phyloP scores from a whole-genome alignment of 768 basidiomycete species.

The Pleurotus cornucopiae region DNA sequence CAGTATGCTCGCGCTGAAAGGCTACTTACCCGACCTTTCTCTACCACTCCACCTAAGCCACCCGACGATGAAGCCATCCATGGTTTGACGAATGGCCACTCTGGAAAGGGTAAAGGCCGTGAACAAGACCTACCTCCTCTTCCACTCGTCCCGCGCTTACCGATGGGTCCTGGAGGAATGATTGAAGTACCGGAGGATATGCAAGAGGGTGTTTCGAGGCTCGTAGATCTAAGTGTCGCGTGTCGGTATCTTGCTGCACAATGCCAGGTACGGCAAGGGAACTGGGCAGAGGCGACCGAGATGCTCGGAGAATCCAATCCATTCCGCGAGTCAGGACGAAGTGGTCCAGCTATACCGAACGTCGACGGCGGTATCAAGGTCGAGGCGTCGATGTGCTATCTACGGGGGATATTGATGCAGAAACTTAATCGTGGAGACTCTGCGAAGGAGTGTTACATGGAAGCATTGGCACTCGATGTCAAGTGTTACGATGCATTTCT shows the following conservation, averaged over 20 bases:
- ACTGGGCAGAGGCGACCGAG: conserved; percentile 88
- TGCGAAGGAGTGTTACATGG: conserved; percentile 94
- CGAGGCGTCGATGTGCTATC: conserved; percentile 95
- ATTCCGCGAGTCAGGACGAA: conserved; percentile 65
- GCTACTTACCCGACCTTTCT: conserved; percentile 84
- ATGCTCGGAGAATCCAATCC: conserved; percentile 93
- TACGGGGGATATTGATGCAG: conserved; percentile 90
- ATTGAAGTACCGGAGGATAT: conserved; percentile 63
- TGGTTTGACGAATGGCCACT: conserved; percentile 39
- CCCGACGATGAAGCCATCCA: conserved; percentile 19
- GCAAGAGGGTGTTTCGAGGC: conserved; percentile 63
- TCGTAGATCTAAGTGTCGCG: conserved; percentile 93
- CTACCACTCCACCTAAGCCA: conserved; percentile 42
- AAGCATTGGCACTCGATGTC: conserved; percentile 89
- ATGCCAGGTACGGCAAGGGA: conserved; percentile 87
- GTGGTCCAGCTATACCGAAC: conserved; percentile 71
- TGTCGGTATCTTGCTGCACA: conserved; percentile 97
- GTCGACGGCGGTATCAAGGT: conserved; percentile 95
- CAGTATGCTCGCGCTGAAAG: conserved; percentile 94
- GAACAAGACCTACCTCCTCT: conserved; percentile 40
- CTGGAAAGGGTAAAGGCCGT: conserved; percentile 59
- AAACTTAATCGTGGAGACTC: conserved; percentile 87
- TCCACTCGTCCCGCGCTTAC: conserved; percentile 48
- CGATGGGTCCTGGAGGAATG: conserved; percentile 68
- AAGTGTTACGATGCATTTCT: conserved; percentile 97